Conservation (phyloP, 768 basidiomycete species). For the Artomyces pyxidatus region DNA sequence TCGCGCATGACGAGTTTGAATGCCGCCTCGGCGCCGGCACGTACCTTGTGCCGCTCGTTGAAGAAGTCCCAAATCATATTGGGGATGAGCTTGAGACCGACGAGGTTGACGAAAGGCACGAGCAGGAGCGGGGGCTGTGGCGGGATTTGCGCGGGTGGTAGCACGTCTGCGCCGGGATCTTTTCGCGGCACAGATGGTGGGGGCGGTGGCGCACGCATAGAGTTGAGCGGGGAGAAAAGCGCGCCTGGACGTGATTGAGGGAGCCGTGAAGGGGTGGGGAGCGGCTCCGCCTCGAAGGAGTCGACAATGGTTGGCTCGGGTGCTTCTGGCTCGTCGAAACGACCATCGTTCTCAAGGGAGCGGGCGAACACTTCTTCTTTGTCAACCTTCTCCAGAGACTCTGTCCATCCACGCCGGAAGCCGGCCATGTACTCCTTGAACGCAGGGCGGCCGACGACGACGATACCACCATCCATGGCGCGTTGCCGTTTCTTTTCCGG, state of each 20-base stretch:
- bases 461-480: slow-evolving; percentile 73
- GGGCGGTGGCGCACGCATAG: slow-evolving; percentile 20
- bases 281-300: slow-evolving; percentile 27
- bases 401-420: slow-evolving; percentile 76
- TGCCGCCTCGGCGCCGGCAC: slow-evolving; percentile 72
- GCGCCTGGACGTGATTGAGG: slow-evolving; percentile 25
- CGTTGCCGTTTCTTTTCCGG: slow-evolving; percentile 44
- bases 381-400: slow-evolving; percentile 58
- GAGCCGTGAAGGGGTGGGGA: slow-evolving; percentile 33
- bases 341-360: slow-evolving; percentile 61
- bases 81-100: slow-evolving; percentile 81
- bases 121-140: slow-evolving; percentile 73
- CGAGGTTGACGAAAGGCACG: slow-evolving; percentile 62
- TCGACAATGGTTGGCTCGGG: slow-evolving; percentile 19
- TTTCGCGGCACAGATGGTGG: slow-evolving; percentile 14
- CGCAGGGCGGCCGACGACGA: slow-evolving; percentile 82
- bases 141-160: slow-evolving; percentile 52
- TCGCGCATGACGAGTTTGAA: slow-evolving; percentile 58
- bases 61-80: slow-evolving; percentile 90
- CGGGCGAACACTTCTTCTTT: slow-evolving; percentile 62
- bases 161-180: slow-evolving; percentile 29
- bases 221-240: slow-evolving; percentile 19
- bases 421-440: slow-evolving; percentile 95
- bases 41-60: slow-evolving; percentile 79
- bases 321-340: slow-evolving; percentile 61